phyloP scores from a whole-genome alignment of 306 rosid genomes.

The Pyrus bretschneideri region DNA sequence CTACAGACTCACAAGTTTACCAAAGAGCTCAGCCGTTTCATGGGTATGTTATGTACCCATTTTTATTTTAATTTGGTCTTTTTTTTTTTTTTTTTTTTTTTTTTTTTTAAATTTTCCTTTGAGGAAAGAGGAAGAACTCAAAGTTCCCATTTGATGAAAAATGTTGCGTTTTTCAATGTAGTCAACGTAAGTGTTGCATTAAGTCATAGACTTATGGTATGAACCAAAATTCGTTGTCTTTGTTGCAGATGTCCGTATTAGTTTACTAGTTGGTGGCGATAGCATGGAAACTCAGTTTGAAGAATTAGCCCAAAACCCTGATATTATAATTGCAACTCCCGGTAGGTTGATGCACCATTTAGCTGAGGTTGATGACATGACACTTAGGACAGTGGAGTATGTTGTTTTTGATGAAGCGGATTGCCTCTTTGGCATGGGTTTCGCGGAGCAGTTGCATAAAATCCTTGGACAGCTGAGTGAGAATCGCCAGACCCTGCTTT shows the following conservation, averaged over 20 bases:
- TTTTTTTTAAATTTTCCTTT: not conserved
- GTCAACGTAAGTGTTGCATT: not conserved
- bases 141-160: not conserved
- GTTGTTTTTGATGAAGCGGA: slow-evolving; percentile 95
- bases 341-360: slow-evolving; percentile 97
- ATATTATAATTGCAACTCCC: slow-evolving; percentile 86
- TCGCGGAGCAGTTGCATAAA: slow-evolving; percentile 76
- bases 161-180: not conserved
- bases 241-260: slow-evolving; percentile 63
- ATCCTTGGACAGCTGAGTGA: slow-evolving; percentile 77
- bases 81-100: not conserved
- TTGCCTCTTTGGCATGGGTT: slow-evolving; percentile 80
- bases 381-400: slow-evolving; percentile 71
- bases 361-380: slow-evolving; percentile 85
- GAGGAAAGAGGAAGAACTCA: not conserved
- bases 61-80: not conserved
- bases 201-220: not conserved
- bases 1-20: slow-evolving; percentile 86
- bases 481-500: slow-evolving; percentile 82
- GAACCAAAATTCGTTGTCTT: not conserved
- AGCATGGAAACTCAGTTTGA: slow-evolving; percentile 91
- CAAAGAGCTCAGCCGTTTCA: slow-evolving; percentile 63
- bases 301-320: slow-evolving; percentile 77
- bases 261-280: slow-evolving; percentile 94
- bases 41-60: slow-evolving; percentile 34